Evolutionary conservation across 768 basidiomycete genomes (phyloP).

Genomic region (Leccinellum rugosiceps): DNA sequence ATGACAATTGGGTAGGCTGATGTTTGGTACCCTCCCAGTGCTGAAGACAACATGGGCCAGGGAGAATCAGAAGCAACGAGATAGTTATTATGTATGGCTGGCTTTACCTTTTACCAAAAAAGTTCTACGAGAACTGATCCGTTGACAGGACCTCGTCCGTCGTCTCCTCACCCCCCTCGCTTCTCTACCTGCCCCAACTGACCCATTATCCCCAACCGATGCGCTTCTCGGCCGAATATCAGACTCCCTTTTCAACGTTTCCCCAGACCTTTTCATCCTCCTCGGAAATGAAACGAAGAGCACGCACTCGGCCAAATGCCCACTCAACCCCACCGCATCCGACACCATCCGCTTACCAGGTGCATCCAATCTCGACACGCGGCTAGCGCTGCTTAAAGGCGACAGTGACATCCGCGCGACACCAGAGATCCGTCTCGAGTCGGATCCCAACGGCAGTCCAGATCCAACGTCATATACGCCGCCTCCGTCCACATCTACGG

Average conservation of each 20-base stretch:
- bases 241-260: conserved; percentile 56
- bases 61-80: conserved; percentile 58
- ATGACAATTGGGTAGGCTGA: conserved; percentile 39
- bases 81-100: conserved; percentile 67
- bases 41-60: conserved; percentile 57
- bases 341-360: conserved; percentile 47
- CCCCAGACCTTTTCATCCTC: conserved; percentile 44
- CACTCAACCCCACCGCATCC: conserved; percentile 46
- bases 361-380: conserved; percentile 51
- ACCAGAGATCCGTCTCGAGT: conserved; percentile 42
- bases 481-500: conserved; percentile 35
- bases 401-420: conserved; percentile 20
- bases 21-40: conserved; percentile 59
- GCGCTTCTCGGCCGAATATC: conserved; percentile 46
- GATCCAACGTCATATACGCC: conserved; percentile 1
- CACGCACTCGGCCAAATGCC: conserved; percentile 35
- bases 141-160: conserved; percentile 60
- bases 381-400: conserved; percentile 45
- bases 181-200: conserved; percentile 39
- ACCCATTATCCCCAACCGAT: conserved; percentile 42
- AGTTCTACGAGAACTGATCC: conserved; percentile 9
- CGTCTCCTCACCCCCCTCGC: conserved; percentile 57
- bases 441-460: conserved; percentile 15
- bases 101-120: not conserved
- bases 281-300: conserved; percentile 54